phyloP scores from a whole-genome alignment of 768 basidiomycete species.

The Trichaptum fuscoviolaceum region DNA sequence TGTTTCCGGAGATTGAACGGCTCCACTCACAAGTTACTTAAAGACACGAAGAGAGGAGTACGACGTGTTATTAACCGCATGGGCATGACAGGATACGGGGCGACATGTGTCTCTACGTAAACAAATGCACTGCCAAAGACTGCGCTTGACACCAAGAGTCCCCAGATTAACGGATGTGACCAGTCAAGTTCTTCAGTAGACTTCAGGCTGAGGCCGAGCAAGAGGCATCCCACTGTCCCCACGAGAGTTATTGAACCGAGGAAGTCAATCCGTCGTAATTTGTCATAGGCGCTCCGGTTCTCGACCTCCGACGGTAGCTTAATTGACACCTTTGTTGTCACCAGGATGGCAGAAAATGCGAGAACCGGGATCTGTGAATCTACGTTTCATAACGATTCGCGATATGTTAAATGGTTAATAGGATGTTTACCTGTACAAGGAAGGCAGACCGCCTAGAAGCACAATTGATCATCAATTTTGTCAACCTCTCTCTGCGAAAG shows the following conservation, averaged over 20 bases:
- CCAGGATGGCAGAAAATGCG: slow-evolving; percentile 61
- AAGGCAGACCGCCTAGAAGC: slow-evolving; percentile 75
- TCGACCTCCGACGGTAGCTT: slow-evolving; percentile 61
- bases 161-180: slow-evolving; percentile 67
- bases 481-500: not conserved
- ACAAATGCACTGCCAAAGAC: slow-evolving; percentile 59
- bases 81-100: slow-evolving; percentile 88
- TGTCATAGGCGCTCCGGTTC: slow-evolving; percentile 52
- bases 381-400: slow-evolving; percentile 1
- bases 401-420: slow-evolving; percentile 8
- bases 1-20: slow-evolving; percentile 4
- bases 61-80: slow-evolving; percentile 69
- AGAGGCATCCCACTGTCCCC: slow-evolving; percentile 57
- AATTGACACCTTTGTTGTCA: slow-evolving; percentile 75
- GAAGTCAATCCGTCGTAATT: slow-evolving; percentile 77
- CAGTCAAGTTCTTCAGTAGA: slow-evolving; percentile 74
- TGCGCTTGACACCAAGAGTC: slow-evolving; percentile 53
- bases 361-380: slow-evolving; percentile 66
- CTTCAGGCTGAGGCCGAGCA: slow-evolving; percentile 74
- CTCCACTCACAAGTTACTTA: slow-evolving; percentile 55
- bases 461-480: slow-evolving; percentile 1
- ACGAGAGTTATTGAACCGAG: slow-evolving; percentile 81
- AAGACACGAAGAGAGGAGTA: slow-evolving; percentile 75
- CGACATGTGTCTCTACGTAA: slow-evolving; percentile 71
- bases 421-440: slow-evolving; percentile 61